A percentile compares a stretch with the other conserved stretches of the same genome.
Evolutionary conservation across 1,139 yeast species (phyloP).

Genomic region (Hyphopichia pseudoburtonii): DNA sequence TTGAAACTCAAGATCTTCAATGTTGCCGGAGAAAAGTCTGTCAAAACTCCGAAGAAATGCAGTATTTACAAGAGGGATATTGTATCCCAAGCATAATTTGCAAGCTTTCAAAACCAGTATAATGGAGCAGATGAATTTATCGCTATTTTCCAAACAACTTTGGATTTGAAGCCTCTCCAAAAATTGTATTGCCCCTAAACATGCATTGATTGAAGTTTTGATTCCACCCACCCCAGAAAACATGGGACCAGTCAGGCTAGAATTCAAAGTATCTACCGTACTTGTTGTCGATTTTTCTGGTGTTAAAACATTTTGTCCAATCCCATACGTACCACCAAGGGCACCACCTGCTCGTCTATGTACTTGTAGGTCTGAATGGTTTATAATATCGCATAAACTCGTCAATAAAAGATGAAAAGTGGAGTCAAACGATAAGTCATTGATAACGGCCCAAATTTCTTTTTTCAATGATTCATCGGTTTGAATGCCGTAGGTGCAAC

Average conservation of each 20-base stretch:
- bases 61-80: conserved; percentile 31
- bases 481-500: conserved; percentile 36
- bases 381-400: conserved; percentile 25
- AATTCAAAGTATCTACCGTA: neutral
- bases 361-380: conserved; percentile 23
- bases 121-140: conserved; percentile 20
- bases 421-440: conserved; percentile 20
- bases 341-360: neutral
- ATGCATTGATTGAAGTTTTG: conserved; percentile 27
- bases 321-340: neutral
- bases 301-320: neutral
- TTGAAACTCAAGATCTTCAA: conserved; percentile 15
- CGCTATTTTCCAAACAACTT: conserved; percentile 13
- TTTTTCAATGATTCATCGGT: conserved; percentile 33
- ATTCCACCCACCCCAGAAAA: neutral
- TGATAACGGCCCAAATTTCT: conserved; percentile 37
- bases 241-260: neutral
- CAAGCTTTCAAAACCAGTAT: conserved; percentile 26
- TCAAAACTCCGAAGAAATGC: conserved; percentile 34
- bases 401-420: conserved; percentile 19
- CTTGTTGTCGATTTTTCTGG: neutral
- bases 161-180: conserved; percentile 21
- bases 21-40: conserved; percentile 30
- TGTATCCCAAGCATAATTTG: conserved; percentile 21
- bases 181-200: conserved; percentile 50